Evolutionary conservation across 805 yeast species (phyloP).

Genomic region (Lachancea nothofagi): DNA sequence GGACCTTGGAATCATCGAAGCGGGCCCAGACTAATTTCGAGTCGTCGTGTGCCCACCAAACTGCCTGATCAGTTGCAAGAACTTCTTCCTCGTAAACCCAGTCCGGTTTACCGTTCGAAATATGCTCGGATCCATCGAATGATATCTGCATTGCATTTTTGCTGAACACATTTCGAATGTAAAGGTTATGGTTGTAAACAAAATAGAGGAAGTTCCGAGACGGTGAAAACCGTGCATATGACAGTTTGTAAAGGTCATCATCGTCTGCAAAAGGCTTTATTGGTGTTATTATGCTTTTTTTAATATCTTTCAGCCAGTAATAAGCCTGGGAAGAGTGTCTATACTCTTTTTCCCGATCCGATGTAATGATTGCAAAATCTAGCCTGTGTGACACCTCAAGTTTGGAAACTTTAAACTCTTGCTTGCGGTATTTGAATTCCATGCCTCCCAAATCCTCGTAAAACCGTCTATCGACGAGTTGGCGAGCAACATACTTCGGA

Average conservation of each 20-base stretch:
- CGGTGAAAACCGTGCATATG: constrained; percentile 59
- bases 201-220: constrained; percentile 49
- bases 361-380: constrained; percentile 47
- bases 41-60: constrained; percentile 74
- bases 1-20: constrained; percentile 57
- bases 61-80: constrained; percentile 47
- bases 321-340: constrained; percentile 62
- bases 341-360: constrained; percentile 50
- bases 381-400: constrained; percentile 42
- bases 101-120: constrained; percentile 68
- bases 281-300: constrained; percentile 31
- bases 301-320: constrained; percentile 58
- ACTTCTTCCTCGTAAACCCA: constrained; percentile 88
- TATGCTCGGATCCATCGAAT: constrained; percentile 45
- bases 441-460: constrained; percentile 22
- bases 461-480: constrained; percentile 27
- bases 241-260: constrained; percentile 23
- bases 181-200: constrained; percentile 52
- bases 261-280: constrained; percentile 23
- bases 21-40: constrained; percentile 48
- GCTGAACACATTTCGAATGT: constrained; percentile 36
- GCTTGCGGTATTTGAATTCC: constrained; percentile 40
- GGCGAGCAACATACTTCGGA: constrained; percentile 26
- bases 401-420: constrained; percentile 36
- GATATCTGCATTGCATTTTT: constrained; percentile 22